A percentile compares a stretch with the other conserved stretches of the same genome.
These are phyloP conservation scores for Fraxinus paxiana DNA, from an alignment of 305 asterid genomes.

Conservation along the genomic window DNA sequence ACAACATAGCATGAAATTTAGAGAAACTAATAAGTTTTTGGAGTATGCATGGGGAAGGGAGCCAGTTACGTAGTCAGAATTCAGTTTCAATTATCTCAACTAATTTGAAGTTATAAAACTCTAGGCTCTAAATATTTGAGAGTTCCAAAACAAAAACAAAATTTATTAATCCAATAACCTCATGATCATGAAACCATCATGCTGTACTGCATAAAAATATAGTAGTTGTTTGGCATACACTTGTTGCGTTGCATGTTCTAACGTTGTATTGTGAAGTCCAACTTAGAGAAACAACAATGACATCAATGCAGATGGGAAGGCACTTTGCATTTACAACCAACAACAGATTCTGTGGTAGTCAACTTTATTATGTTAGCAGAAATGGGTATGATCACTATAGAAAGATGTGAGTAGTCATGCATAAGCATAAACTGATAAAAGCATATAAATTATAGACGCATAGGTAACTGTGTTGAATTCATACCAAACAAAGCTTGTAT, in stretches of 20 bases:
- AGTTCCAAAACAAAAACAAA: constrained; percentile 19
- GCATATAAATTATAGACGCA: not conserved
- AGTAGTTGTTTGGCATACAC: constrained; percentile 9
- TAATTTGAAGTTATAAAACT: not conserved
- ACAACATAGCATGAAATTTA: not conserved
- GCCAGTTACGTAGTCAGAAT: not conserved
- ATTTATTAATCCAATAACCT: not conserved
- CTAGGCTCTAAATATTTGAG: constrained; percentile 9
- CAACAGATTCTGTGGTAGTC: constrained; percentile 7
- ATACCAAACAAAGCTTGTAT: constrained; percentile 8
- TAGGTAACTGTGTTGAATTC: not conserved
- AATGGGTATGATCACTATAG: not conserved
- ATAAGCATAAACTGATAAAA: not conserved
- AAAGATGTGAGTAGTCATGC: not conserved
- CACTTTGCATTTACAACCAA: not conserved
- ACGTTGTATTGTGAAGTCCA: not conserved
- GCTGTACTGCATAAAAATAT: not conserved
- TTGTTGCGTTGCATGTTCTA: not conserved
- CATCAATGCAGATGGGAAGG: not conserved
- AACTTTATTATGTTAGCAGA: constrained; percentile 1
- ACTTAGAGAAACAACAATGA: not conserved
- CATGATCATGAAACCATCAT: not conserved
- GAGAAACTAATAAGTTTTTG: not conserved
- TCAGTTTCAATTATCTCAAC: constrained; percentile 16
- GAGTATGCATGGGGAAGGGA: constrained; percentile 6